Base-by-base conservation (phyloP, 2,329 filamentous ascomycete species). In the Periconia sp. region DNA sequence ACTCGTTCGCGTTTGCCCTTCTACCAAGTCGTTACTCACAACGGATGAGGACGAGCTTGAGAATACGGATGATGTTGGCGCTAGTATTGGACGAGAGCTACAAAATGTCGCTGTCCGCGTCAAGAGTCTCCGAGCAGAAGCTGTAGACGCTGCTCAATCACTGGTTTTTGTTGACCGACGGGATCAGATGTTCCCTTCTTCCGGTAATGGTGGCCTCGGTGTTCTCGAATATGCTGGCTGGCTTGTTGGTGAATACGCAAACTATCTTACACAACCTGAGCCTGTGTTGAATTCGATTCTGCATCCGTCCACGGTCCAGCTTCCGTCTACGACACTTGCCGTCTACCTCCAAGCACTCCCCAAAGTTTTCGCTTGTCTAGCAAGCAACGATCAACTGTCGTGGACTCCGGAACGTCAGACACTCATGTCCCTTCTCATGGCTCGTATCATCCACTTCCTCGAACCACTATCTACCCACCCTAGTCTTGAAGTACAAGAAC, bases 31-130 rank as follows among this genome's bases (percentile, higher is more conserved):
- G 18, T 50, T 55, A 27, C 58, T 64, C 5, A 42, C 59, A 10
- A 35, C 57, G 44, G 66, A 68, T 41, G 63, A 69, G 23, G 64
- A 65, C 18, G 71, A 60, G 45, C 47, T 57, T 48, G 63, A 63
- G 20, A 62, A 61, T 41, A 53, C 42, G 23, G 62, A 70, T 35
- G 76, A 78, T 50, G 79, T 91, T 9, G 87, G 88, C 0, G 84
- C 87, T 61, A 83, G 77, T 50, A 92, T 97, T 63, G 94, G 93
- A 17, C 83, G 85, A 37, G 93, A 99, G 74, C 76, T 99, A 30
- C 87, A 91, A 47, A 97, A 93, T 64, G 85, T 99, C 48, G 90
- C 93, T 1, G 92, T 97, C 48, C 91, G 96, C 63, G 94, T 99
- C 20, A 89, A 87, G 70, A 91, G 87, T 41, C 86, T 97, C 65